Percentiles rank a stretch among this genome's conserved stretches.
Evolutionary conservation across 2,329 filamentous ascomycete species (phyloP).

Genomic region (Neonectria punicea): DNA sequence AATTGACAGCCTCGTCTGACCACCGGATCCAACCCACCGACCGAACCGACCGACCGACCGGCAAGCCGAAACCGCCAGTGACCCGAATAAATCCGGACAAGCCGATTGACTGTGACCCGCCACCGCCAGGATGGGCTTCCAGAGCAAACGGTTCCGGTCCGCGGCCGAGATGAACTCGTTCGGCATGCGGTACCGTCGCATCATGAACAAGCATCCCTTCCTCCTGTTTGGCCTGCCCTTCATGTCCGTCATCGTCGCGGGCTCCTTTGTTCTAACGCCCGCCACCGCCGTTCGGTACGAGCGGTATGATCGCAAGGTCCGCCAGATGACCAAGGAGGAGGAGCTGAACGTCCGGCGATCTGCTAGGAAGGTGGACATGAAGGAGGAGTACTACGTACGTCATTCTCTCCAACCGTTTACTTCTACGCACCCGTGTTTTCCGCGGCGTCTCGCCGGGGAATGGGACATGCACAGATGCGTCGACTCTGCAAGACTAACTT

Average conservation of each 20-base stretch:
- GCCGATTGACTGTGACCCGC: neutral
- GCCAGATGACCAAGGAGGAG: constrained; percentile 86
- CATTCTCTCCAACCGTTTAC: neutral
- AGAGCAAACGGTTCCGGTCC: constrained; percentile 76
- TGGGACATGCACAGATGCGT: neutral
- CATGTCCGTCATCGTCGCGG: constrained; percentile 86
- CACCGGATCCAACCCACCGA: neutral
- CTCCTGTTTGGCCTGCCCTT: constrained; percentile 94
- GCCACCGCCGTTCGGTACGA: constrained; percentile 95
- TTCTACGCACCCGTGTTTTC: neutral
- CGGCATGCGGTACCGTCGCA: constrained; percentile 79
- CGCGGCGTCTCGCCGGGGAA: neutral
- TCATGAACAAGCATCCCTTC: constrained; percentile 85
- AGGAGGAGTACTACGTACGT: constrained; percentile 88
- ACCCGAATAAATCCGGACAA: neutral
- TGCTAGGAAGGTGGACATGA: constrained; percentile 78
- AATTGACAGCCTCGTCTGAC: constrained; percentile 1
- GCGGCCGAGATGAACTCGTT: constrained; percentile 74
- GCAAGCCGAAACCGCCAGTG: neutral
- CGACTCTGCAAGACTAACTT: constrained; percentile 23
- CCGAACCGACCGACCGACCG: constrained; percentile 3
- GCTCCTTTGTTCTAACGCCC: constrained; percentile 93
- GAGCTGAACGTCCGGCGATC: constrained; percentile 82
- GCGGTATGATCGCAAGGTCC: constrained; percentile 88
- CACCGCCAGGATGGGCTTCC: constrained; percentile 62